Evolutionary conservation across 2,329 filamentous ascomycete genomes (phyloP), one percentile per base, ranked within the genome.

Genomic region (Neofusicoccum umdonicola): DNA sequence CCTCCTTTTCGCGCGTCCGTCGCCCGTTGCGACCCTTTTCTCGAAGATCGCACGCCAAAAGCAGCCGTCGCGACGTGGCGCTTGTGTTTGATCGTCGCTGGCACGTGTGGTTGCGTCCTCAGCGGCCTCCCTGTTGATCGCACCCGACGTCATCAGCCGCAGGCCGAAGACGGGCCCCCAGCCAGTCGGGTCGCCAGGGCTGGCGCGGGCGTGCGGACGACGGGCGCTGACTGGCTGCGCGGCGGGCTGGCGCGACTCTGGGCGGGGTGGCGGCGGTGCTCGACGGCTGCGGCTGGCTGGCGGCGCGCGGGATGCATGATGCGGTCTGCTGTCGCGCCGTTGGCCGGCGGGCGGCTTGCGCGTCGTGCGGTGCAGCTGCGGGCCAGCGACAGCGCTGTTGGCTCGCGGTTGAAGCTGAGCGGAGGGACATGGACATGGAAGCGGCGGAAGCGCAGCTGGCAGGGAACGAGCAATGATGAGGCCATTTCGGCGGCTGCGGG

Each of bases 401-500:
- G 27, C 27, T 7, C 27, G 6, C 27, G 27, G 27, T 3, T 31
- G 27, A 31, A 31, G 27, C 27, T 31, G 27, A 7, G 27, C 27
- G 27, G 6, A 31, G 27, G 11, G 50, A 19, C 50, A 13, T 17
- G n/a, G 34, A 41, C 15, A 31, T 42, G 35, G 52, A 22, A 27
- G 19, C 37, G 52, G 39, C 41, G 52, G 19, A 41, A 27, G 54
- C 39, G 54, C 54, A 35, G 27, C 35, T 17, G 42, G 22, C 52
- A 56, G 54, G 39, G 52, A 57, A 57, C 22, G 54, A 45, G 54
- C 52, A 31, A 34, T 22, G 54, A 58, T 58, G 54, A 45, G 54
- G 54, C 54, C 54, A 58, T 58, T 58, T 58, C 54, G 54, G 54
- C 54, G 54, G 54, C 39, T 58, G 54, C 54, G 54, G 54, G 54